Evolutionary conservation across 768 basidiomycete species (phyloP).

Genomic region (Termitomyces sp.): DNA sequence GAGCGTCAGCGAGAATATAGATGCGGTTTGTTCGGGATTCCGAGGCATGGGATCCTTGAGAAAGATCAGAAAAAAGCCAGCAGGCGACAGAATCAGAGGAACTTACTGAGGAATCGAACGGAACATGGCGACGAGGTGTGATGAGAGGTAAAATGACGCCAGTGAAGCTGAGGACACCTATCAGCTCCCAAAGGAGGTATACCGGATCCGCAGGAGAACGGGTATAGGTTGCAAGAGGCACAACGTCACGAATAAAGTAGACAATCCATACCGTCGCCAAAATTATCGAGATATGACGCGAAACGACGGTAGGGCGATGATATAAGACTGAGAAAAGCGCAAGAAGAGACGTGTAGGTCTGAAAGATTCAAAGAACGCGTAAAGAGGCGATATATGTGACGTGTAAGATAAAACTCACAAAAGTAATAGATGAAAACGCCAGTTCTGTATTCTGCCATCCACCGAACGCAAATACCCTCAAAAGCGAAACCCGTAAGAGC

Average conservation of each 20-base stretch:
- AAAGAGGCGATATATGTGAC: background rate
- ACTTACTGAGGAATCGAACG: conserved; percentile 43
- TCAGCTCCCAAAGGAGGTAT: conserved; percentile 51
- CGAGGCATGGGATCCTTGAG: conserved; percentile 27
- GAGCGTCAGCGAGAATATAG: conserved; percentile 33
- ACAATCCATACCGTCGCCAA: conserved; percentile 20
- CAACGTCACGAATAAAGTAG: conserved; percentile 52
- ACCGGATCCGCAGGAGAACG: conserved; percentile 39
- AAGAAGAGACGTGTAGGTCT: conserved; percentile 8
- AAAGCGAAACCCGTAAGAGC: conserved; percentile 8
- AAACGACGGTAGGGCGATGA: background rate
- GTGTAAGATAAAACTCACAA: background rate
- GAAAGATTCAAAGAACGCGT: background rate
- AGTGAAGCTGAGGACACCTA: conserved; percentile 38
- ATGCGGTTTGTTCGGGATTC: conserved; percentile 48
- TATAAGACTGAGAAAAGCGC: conserved; percentile 1
- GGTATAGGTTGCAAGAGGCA: conserved; percentile 54
- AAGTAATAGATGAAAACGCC: background rate
- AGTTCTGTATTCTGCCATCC: background rate
- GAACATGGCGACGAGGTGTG: conserved; percentile 52
- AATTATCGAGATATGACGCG: conserved; percentile 2
- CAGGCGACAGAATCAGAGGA: background rate
- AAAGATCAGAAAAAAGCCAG: background rate
- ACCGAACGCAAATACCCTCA: background rate
- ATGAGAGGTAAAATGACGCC: conserved; percentile 49